Evolutionary conservation across 2,329 filamentous ascomycete genomes (phyloP), one percentile per base, ranked within the genome.

Genomic region (Claviceps sp.): DNA sequence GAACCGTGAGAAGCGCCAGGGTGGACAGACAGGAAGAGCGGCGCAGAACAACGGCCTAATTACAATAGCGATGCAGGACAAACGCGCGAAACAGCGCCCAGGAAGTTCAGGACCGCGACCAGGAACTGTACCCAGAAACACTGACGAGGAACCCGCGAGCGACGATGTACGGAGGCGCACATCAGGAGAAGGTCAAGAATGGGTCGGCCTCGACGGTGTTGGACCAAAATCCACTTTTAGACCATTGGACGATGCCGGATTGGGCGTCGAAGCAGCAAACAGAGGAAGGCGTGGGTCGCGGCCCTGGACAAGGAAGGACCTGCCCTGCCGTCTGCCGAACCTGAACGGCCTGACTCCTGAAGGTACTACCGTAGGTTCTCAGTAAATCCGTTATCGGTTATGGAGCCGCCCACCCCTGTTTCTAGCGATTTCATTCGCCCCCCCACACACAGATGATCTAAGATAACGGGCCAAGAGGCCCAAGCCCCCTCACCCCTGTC

Each of bases 131-230:
- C 22, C 14, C 34, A 37, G 30, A 7, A 47, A 11, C n/a, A 16
- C 30, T 34, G 30, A 34, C 4, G 30, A 34, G 30, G 30, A 34
- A 34, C 30, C 30, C 8, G 30, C 30, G 30, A 34, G 34, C 20
- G 18, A 22, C 26, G n/a, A 43, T 43, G 42, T 20, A 43, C 20
- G 42, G 22, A 40, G 37, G 14, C 47, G 34, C 46, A 48, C 24
- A 40, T 16, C 20, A 45, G 51, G 43, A 30, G 43, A 34, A 48
- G n/a, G 47, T 50, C 41, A 43, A 41, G 18, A 50, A 49, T 26
- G 51, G 51, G 37, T 26, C 30, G 22, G 34, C n/a, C 37, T 47
- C 38, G 50, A 54, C 50, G 48, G 49, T 51, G 48, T 51, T 51
- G 37, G 48, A 41, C 22, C 22, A 50, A 46, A 14, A 45, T 45